Base-by-base conservation (phyloP, 1,139 yeast species). In the Yamadazyma dushanensis region DNA sequence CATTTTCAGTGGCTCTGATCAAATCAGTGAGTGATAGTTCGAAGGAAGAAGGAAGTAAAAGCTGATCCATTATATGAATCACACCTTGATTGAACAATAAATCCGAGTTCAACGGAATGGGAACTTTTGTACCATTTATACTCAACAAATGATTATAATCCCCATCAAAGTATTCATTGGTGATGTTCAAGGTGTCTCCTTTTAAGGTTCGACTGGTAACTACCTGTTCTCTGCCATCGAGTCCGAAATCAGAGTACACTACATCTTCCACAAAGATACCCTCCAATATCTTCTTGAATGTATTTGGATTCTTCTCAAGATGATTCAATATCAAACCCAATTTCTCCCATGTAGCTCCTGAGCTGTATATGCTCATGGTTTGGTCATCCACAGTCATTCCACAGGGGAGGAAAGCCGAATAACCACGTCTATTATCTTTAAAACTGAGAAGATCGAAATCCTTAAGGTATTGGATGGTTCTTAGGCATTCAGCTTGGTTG, bases 1-100 rank as follows among this genome's bases (percentile, higher is more conserved):
- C 77, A 3, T 78, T 67, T 3, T 57, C 57, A 1, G 73, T 67
- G 0, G 74, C 58, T 24, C 46, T 48, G 11, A 90, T 63, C 34
- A 92, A 65, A 37, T 87, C 83, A 1, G 46, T 37, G 13, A 86
- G 61, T 0, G 81, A 59, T 3, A 92, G 73, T 8, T 66, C 57
- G 21, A 90, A 60, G 21, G 64, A 57, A 0, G 61, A 57, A 0
- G 97, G 96, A 8, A 88, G 60, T 2, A 77, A 53, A 0, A 87
- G 66, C 8, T 70, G 58, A 30, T 70, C 63, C 5, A 85, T 63
- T 2, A 90, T 78, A 54, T 89, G 97, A 2, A 87, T 76, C 0
- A 90, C 96, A 1, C 97, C 98, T 52, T 84, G 83, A 43, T 77
- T 80, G 55, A 86, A 90, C 13, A 92, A 56, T 7, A 88, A 71